Evolutionary conservation across 306 rosid genomes (phyloP).

Genomic region (Hylodesmum podocarpum): DNA sequence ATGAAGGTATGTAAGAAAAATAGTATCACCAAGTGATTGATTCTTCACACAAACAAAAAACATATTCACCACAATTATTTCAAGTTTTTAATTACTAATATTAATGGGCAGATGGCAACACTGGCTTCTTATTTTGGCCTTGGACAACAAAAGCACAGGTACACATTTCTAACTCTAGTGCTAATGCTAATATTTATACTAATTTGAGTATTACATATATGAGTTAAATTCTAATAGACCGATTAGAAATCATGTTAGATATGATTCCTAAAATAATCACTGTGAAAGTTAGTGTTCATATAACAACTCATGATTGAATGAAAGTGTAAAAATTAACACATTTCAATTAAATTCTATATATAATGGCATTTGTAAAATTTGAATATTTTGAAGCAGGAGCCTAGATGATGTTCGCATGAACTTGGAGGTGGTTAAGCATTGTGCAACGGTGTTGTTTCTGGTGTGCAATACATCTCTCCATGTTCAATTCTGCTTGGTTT

Average conservation of each 20-base stretch:
- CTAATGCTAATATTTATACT: background rate
- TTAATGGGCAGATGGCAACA: conserved; percentile 76
- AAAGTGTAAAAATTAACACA: no score
- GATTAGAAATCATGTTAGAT: background rate
- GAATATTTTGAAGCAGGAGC: conserved; percentile 57
- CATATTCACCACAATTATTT: background rate
- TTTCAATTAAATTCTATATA: background rate
- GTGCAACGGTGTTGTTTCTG: conserved; percentile 93
- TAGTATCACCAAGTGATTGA: background rate
- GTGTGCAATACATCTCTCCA: conserved; percentile 35
- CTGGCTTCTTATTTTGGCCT: conserved; percentile 85
- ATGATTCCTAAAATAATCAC: no score
- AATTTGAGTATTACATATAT: background rate
- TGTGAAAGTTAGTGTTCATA: no score
- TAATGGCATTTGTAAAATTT: background rate
- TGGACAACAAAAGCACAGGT: conserved; percentile 95
- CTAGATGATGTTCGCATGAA: conserved; percentile 99
- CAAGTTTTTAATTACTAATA: background rate
- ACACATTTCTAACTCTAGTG: background rate
- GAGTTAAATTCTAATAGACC: no score
- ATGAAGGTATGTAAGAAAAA: conserved; percentile 71
- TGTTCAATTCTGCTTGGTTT: background rate
- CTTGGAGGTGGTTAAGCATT: conserved; percentile 89
- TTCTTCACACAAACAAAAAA: background rate
- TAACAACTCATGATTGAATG: no score